phyloP scores from a whole-genome alignment of 345 rosid species.

The Hirschfeldia incana region DNA sequence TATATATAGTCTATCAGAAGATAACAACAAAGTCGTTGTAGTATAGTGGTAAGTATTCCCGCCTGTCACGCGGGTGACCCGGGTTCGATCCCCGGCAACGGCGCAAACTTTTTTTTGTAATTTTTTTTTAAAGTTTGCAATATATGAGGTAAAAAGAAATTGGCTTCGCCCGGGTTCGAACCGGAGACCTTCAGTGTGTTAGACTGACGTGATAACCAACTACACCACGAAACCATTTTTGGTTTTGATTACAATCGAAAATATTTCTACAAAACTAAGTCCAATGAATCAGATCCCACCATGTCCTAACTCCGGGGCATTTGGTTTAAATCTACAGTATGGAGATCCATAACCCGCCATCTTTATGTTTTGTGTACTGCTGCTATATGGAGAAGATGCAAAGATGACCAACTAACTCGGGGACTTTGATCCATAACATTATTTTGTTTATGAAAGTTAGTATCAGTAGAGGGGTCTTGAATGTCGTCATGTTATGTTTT shows the following conservation, averaged over 20 bases:
- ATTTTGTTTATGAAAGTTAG: neutral
- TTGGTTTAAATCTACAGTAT: no score
- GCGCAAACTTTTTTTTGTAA: neutral
- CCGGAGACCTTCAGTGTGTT: slow-evolving; percentile 84
- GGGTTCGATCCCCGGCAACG: slow-evolving; percentile 75
- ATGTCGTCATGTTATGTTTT: neutral
- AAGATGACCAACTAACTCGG: no score
- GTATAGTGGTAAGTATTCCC: slow-evolving; percentile 92
- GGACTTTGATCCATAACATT: neutral
- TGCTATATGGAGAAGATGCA: no score
- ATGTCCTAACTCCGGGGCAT: no score
- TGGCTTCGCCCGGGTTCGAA: slow-evolving; percentile 12
- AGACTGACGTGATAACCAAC: slow-evolving; percentile 99
- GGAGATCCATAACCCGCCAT: no score
- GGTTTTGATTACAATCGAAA: neutral
- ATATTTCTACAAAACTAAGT: no score
- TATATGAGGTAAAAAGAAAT: no score
- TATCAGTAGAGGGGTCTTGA: neutral
- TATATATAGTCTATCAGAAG: no score
- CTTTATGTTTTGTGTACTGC: no score
- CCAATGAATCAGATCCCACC: no score
- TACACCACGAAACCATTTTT: slow-evolving; percentile 83
- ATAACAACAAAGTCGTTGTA: slow-evolving; percentile 57
- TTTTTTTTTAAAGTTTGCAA: no score
- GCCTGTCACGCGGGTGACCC: slow-evolving; percentile 98